A percentile compares a stretch with the other conserved stretches of the same genome.
Evolutionary conservation across 2,329 filamentous ascomycete species (phyloP).

Genomic region (Botrytis elliptica): DNA sequence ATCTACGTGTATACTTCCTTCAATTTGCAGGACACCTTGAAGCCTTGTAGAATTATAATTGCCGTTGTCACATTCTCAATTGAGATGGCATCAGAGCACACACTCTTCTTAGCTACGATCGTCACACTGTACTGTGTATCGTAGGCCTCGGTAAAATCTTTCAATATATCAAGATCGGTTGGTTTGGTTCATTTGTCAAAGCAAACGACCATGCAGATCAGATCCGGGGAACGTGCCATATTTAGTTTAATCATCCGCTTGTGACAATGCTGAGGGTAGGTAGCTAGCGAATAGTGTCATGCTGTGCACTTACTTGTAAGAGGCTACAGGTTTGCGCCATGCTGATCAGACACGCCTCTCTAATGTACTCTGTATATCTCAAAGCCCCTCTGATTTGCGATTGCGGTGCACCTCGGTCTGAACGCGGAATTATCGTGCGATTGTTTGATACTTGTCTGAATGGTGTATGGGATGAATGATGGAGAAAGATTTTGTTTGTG

Average conservation of each 20-base stretch:
- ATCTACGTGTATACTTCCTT: neutral
- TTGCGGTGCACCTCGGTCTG: neutral
- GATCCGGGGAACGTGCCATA: constrained; percentile 1
- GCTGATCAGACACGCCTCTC: neutral
- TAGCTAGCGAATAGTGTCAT: neutral
- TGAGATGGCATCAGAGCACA: neutral
- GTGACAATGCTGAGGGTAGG: neutral
- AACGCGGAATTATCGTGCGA: neutral
- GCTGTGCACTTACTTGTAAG: neutral
- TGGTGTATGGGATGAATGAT: neutral
- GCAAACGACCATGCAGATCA: neutral
- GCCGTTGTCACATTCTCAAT: neutral
- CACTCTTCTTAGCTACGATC: neutral
- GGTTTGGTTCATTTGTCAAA: neutral
- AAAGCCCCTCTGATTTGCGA: neutral
- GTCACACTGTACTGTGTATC: neutral
- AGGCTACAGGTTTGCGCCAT: neutral
- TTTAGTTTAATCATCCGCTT: neutral
- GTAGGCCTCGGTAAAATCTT: neutral
- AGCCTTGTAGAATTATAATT: neutral
- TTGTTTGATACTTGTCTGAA: neutral
- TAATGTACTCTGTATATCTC: neutral
- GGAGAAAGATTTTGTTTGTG: neutral
- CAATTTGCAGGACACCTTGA: neutral
- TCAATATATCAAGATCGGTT: neutral